Evolutionary conservation across 1,284 basidiomycete genomes (phyloP).

Genomic region (Xerocomus nothofagi): DNA sequence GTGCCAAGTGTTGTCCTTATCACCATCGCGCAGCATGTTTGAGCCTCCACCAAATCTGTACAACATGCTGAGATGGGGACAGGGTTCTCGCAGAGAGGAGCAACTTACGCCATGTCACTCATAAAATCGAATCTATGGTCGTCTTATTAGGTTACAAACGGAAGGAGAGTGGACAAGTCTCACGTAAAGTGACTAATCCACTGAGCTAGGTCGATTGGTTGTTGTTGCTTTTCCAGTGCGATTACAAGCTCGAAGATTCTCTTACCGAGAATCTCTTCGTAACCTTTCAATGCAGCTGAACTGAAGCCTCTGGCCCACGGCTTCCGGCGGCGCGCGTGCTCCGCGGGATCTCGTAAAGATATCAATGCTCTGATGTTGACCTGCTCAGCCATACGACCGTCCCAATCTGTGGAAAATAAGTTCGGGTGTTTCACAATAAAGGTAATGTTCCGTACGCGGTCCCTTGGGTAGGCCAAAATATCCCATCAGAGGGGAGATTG

Average conservation of each 20-base stretch:
- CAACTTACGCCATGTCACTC: conserved; percentile 59
- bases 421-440: background rate
- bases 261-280: conserved; percentile 44
- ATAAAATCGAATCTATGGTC: conserved; percentile 56
- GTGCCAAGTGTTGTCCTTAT: conserved; percentile 39
- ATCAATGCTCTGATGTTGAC: conserved; percentile 33
- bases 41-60: conserved; percentile 51
- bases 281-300: conserved; percentile 50
- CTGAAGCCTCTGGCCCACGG: conserved; percentile 56
- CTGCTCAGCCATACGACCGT: conserved; percentile 34
- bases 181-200: conserved; percentile 57
- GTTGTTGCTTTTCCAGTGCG: conserved; percentile 37
- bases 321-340: conserved; percentile 49
- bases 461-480: conserved; percentile 50
- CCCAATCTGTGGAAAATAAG: conserved; percentile 33
- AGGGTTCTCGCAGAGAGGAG: background rate
- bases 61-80: conserved; percentile 9
- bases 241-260: conserved; percentile 42
- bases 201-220: conserved; percentile 41
- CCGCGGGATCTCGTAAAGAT: conserved; percentile 33
- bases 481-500: conserved; percentile 47
- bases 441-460: conserved; percentile 41
- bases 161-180: conserved; percentile 25
- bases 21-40: conserved; percentile 42
- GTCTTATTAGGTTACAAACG: conserved; percentile 12